Percentiles rank a stretch among this genome's conserved stretches.
These are phyloP conservation scores for Chlamydomonas reinhardtii DNA, from an alignment of 163 green algal genomes.

Conservation along the genomic window DNA sequence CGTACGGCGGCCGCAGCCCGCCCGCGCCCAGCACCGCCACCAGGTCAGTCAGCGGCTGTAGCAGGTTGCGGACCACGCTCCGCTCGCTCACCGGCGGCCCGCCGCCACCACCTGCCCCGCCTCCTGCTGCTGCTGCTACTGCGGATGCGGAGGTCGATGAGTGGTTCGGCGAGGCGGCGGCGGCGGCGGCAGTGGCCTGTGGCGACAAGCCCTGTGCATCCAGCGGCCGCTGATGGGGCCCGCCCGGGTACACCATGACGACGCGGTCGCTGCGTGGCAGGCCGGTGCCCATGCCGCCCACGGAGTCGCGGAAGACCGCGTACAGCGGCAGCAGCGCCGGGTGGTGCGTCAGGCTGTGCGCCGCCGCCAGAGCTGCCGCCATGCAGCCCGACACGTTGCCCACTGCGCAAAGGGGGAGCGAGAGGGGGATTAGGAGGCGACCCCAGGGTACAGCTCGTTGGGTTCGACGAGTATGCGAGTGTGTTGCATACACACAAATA, in stretches of 20 bases:
- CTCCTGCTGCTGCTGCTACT: not conserved
- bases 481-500: no score
- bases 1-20: constrained; percentile 32
- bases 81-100: constrained; percentile 16
- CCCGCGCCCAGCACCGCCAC: not conserved
- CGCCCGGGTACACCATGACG: constrained; percentile 32
- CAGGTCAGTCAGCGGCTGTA: constrained; percentile 30
- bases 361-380: not conserved
- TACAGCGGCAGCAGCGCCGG: constrained; percentile 35
- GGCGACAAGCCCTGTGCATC: not conserved
- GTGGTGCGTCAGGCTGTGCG: constrained; percentile 19
- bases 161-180: not conserved
- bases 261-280: not conserved
- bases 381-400: constrained; percentile 41
- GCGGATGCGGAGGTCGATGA: not conserved
- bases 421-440: no score
- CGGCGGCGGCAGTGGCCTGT: not conserved
- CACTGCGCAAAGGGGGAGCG: constrained; percentile 9
- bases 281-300: not conserved
- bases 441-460: no score
- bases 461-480: no score
- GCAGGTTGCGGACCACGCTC: constrained; percentile 15
- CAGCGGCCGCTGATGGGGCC: not conserved
- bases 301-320: constrained; percentile 24
- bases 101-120: not conserved